Conservation (phyloP, 306 rosid species). For the Pterocarpus santalinus region DNA sequence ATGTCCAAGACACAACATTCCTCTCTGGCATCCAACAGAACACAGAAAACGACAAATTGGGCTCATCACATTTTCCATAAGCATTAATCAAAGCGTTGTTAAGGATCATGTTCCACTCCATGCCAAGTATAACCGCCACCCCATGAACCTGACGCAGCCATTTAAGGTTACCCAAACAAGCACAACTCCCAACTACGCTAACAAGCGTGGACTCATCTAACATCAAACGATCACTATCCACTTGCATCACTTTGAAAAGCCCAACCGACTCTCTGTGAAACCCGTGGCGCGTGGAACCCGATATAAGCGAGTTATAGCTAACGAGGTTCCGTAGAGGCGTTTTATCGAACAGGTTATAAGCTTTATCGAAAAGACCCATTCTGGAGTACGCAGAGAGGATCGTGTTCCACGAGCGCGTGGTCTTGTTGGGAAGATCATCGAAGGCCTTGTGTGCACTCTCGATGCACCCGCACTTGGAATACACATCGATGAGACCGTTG, state of each 20-base stretch:
- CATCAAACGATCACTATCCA: slow-evolving; percentile 38
- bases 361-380: slow-evolving; percentile 48
- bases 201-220: slow-evolving; percentile 65
- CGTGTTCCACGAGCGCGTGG: slow-evolving; percentile 68
- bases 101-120: slow-evolving; percentile 54
- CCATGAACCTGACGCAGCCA: slow-evolving; percentile 67
- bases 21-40: slow-evolving; percentile 59
- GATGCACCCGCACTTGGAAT: slow-evolving; percentile 59
- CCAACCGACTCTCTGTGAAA: slow-evolving; percentile 49
- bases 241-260: slow-evolving; percentile 53
- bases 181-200: slow-evolving; percentile 62
- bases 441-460: slow-evolving; percentile 55
- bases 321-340: slow-evolving; percentile 64
- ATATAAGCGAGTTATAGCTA: slow-evolving; percentile 63
- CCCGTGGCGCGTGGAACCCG: slow-evolving; percentile 56
- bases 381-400: slow-evolving; percentile 51
- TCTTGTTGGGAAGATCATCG: slow-evolving; percentile 61
- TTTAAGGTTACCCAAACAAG: slow-evolving; percentile 54
- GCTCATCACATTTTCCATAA: slow-evolving; percentile 69
- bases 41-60: slow-evolving; percentile 47
- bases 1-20: slow-evolving; percentile 71
- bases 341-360: slow-evolving; percentile 52
- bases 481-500: slow-evolving; percentile 63
- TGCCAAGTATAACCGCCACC: slow-evolving; percentile 58
- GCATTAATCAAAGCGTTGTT: slow-evolving; percentile 66